Percentiles rank a stretch among this genome's conserved stretches.
phyloP scores from a whole-genome alignment of 768 basidiomycete species.

The Leucocoprinus leucothites region DNA sequence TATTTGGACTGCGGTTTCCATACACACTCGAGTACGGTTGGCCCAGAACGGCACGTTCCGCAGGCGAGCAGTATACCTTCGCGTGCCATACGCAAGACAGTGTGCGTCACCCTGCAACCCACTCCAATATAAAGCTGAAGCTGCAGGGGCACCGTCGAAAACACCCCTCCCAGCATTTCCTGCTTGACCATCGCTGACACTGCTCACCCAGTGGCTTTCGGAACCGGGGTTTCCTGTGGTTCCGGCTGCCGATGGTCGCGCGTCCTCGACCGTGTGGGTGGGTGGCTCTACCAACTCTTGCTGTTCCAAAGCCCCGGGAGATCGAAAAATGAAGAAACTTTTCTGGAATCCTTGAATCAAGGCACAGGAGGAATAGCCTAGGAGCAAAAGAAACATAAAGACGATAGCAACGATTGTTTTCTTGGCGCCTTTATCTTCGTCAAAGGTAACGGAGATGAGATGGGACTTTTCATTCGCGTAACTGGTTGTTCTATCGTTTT shows the following conservation, averaged over 20 bases:
- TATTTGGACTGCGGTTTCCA: constrained; percentile 24
- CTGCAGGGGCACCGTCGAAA: neutral
- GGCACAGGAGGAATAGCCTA: constrained; percentile 16
- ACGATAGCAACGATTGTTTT: constrained; percentile 22
- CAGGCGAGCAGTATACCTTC: constrained; percentile 29
- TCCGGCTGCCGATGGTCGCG: neutral
- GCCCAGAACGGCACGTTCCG: constrained; percentile 24
- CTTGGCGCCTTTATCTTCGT: constrained; percentile 29
- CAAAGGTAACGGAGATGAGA: constrained; percentile 32
- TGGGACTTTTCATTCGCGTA: constrained; percentile 36
- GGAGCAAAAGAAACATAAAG: constrained; percentile 24
- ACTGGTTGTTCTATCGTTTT: constrained; percentile 18
- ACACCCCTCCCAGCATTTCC: neutral
- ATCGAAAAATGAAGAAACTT: neutral
- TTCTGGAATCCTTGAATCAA: neutral
- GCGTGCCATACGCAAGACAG: constrained; percentile 25
- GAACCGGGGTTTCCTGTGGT: neutral
- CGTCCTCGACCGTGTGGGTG: neutral
- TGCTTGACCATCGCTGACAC: neutral
- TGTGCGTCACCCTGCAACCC: constrained; percentile 18
- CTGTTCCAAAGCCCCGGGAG: constrained; percentile 11
- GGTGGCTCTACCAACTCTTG: constrained; percentile 1
- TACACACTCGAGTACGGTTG: constrained; percentile 24
- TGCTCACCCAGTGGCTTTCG: neutral
- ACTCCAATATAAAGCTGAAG: constrained; percentile 21